Base-by-base conservation (phyloP, 108 stramenopile genomes). In the Epipyxis sp. region DNA sequence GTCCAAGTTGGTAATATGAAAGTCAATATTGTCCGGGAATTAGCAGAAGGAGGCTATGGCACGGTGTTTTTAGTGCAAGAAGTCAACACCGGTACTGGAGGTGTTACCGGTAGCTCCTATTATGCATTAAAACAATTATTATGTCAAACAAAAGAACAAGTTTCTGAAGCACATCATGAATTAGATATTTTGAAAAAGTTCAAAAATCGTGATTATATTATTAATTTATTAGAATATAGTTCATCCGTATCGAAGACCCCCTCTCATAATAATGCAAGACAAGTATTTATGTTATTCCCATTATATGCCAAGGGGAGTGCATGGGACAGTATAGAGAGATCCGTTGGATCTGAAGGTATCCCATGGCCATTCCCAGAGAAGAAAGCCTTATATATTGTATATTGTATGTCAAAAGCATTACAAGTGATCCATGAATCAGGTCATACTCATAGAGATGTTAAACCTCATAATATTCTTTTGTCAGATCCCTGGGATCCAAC, bases 391-490 rank as follows among this genome's bases (percentile, higher is more conserved):
- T 42, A 6, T 39, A 6, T 74, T 42, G 27, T 39, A 3, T 74
- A 34, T 34, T 20, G 34, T 32, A 6, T 74, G 16, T 37, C 50
- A 10, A 6, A 74, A 42, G 34, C 71, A 3, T 74, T 74, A 42
- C 41, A 13, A 27, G 40, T 74, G 41, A 6, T 74, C 10, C 71
- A 74, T 42, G 42, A 34, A 32, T 10, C 40, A 42, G 46, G 71
- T 27, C 25, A 34, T 42, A 74, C 32, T 6, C 71, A 74, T 57
- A 13, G 71, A 10, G 71, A 74, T 37, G 50, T 74, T 10, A 74
- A 74, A 57, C 50, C 46, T 10, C 71, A 74, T 32, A 74, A 74
- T 74, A 3, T 74, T 54, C 34, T 74, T 30, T 57, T 74, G 20
- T 13, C 71, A 13, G 44, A 3, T 34, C 41, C n/a, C 40, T 40